Base-by-base conservation (phyloP, 768 basidiomycete genomes). In the Agaricus subrufescens region DNA sequence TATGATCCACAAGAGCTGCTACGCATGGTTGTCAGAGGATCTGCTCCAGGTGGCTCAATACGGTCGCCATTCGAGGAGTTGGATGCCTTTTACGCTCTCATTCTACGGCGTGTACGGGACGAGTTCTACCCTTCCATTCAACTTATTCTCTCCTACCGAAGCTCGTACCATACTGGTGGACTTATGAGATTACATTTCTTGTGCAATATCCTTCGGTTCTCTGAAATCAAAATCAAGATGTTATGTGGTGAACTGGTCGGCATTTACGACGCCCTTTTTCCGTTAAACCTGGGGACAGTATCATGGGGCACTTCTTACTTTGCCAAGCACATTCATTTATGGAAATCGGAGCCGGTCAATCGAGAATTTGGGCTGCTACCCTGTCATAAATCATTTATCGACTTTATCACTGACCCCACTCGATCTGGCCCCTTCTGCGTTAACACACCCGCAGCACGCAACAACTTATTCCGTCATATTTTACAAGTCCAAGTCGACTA, bases 51-150 rank as follows among this genome's bases (percentile, higher is more conserved):
- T 8, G 23, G 4, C 5, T 7, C 4, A 27, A 39, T 15, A n/a
- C 10, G 40, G 27, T 14, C 30, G 1, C 42, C 52, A 7, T 61
- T 62, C 30, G 50, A 49, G 14, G 52, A 51, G n/a, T 56, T 65
- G 19, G 62, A 63, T 37, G 46, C 15, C 2, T 58, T 65, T 19
- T 66, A 58, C 12, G 58, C 57, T 6, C 44, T 54, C 19, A 37
- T 65, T 29, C 11, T 52, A 29, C 51, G 14, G 11, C 7, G 34
- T 34, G 3, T 34, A 8, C 34, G 2, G 11, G 1, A 34, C 7
- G 34, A 3, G 3, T 3, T 34, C 5, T 11, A 34, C 34, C 1
- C 34, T 34, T 3, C 34, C 34, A 11, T 34, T 3, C 34, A 34
- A 34, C 50, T 42, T 42, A n/a, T n/a, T n/a, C n/a, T n/a, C n/a